These are phyloP conservation scores for Wickerhamiella azymoides DNA, from an alignment of 805 yeast species.

Conservation along the genomic window DNA sequence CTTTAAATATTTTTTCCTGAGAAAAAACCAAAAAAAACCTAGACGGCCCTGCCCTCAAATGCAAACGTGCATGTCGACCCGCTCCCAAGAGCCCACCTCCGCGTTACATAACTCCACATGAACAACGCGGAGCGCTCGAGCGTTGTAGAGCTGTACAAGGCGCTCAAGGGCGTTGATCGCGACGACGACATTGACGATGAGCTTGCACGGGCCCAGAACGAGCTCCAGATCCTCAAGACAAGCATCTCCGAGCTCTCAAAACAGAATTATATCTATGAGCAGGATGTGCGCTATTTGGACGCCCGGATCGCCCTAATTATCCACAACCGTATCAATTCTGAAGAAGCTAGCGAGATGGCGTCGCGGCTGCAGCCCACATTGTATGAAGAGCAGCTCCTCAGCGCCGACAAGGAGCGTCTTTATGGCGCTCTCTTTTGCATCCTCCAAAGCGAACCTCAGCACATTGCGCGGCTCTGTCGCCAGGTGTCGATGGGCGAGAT, in stretches of 20 bases:
- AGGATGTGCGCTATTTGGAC: slow-evolving; percentile 28
- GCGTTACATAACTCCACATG: slow-evolving; percentile 2
- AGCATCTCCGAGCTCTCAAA: slow-evolving; percentile 26
- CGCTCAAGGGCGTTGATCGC: slow-evolving; percentile 25
- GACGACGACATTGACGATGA: slow-evolving; percentile 26
- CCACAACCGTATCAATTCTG: slow-evolving; percentile 27
- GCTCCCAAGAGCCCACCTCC: too few species aligned
- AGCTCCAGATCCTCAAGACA: slow-evolving; percentile 23
- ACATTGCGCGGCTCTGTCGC: slow-evolving; percentile 25
- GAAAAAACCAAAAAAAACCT: too few species aligned
- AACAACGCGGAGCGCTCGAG: slow-evolving; percentile 21
- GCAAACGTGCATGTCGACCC: too few species aligned
- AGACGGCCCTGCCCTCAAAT: too few species aligned
- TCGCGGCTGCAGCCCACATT: slow-evolving; percentile 18
- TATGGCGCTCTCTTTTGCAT: slow-evolving; percentile 27
- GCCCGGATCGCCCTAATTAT: slow-evolving; percentile 28
- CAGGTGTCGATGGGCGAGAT: slow-evolving; percentile 26
- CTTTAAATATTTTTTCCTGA: too few species aligned
- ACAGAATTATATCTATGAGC: slow-evolving; percentile 26
- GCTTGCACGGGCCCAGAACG: slow-evolving; percentile 24
- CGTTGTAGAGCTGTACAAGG: slow-evolving; percentile 25
- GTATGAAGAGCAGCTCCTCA: slow-evolving; percentile 13
- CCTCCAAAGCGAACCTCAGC: slow-evolving; percentile 27
- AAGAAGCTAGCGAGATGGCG: slow-evolving; percentile 26
- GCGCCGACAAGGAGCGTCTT: slow-evolving; percentile 16